Base-by-base conservation (phyloP, 192 early-diverging fungal genomes). In the Glomus cerebriforme region DNA sequence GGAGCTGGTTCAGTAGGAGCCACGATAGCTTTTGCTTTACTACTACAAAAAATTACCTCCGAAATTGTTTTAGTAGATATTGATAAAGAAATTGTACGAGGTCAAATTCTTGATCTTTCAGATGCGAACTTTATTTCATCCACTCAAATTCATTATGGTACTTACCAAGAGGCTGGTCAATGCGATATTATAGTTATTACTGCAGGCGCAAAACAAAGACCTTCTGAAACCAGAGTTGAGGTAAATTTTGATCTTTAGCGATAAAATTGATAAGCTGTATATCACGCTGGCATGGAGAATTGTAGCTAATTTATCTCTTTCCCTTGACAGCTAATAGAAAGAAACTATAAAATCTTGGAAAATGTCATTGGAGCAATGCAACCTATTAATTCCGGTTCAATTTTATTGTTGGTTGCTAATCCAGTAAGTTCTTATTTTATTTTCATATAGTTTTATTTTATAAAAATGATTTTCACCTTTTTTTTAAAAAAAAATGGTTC, bases 141-240 rank as follows among this genome's bases (percentile, higher is more conserved):
- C 34, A 92, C 92, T 27, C 81, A 81, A 26, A 85, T 94, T 73
- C 87, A 88, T 65, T 82, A 82, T 60, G 94, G 82, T 8, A 85
- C 89, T 35, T 85, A 82, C 65, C 80, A 91, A 80, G 93, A 95
- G 49, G 93, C 93, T 1, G 93, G 95, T 22, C 93, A 95, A 79
- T 90, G 89, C 15, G 94, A 95, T 75, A 92, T 96, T 54, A 92
- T 96, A 71, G 88, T 96, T 65, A 84, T 95, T 71, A 95, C 93
- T 35, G 95, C 95, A 4, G 95, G 95, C 24, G 94, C 94, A 29
- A 92, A 92, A 62, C 95, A 96, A 79, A 90, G 90, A 59, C 92
- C 91, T 0, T 87, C 86, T 59, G 95, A 96, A 84, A 86, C 91
- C 2, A 88, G 95, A 72, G 87, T 90, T 31, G 81, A 88, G 26